phyloP scores from a whole-genome alignment of 768 basidiomycete species.

The Inosperma sp. region DNA sequence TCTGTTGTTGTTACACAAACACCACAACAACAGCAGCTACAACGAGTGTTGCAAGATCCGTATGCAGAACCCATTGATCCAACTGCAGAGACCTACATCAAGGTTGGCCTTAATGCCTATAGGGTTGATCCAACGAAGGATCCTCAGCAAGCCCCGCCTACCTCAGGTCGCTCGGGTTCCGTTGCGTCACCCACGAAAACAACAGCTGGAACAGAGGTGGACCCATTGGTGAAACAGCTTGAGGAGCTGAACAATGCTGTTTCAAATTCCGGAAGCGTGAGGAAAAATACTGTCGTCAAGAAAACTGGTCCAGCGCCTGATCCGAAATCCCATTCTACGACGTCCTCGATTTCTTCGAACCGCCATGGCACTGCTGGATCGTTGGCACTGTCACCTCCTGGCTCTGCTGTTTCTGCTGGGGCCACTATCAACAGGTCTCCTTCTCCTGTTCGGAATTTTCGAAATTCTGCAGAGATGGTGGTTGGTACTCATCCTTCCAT shows the following conservation, averaged over 20 bases:
- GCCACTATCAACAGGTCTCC: slow-evolving; percentile 28
- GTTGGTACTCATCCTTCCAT: slow-evolving; percentile 70
- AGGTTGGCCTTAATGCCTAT: slow-evolving; percentile 64
- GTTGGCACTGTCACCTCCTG: slow-evolving; percentile 38
- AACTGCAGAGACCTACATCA: slow-evolving; percentile 61
- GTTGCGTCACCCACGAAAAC: slow-evolving; percentile 28
- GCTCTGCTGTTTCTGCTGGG: slow-evolving; percentile 14
- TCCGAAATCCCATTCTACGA: slow-evolving; percentile 24
- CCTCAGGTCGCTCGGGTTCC: slow-evolving; percentile 15
- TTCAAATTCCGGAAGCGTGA: slow-evolving; percentile 42
- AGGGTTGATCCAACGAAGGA: slow-evolving; percentile 61
- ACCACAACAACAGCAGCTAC: slow-evolving; percentile 26
- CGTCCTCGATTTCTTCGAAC: slow-evolving; percentile 19
- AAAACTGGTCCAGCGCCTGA: slow-evolving; percentile 21
- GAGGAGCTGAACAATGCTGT: slow-evolving; percentile 51
- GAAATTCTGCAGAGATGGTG: slow-evolving; percentile 68
- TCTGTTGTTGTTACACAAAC: slow-evolving; percentile 21
- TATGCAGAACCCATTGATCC: slow-evolving; percentile 60
- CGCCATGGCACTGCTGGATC: slow-evolving; percentile 19
- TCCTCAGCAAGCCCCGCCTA: slow-evolving; percentile 46
- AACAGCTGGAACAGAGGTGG: slow-evolving; percentile 29
- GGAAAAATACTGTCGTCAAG: slow-evolving; percentile 41
- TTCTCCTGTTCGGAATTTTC: slow-evolving; percentile 54
- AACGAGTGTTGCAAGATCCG: slow-evolving; percentile 42
- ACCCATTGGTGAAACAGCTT: slow-evolving; percentile 66